A percentile compares a stretch with the other conserved stretches of the same genome.
Conservation (phyloP, 2,329 filamentous ascomycete genomes). For the Microsporum canis region DNA sequence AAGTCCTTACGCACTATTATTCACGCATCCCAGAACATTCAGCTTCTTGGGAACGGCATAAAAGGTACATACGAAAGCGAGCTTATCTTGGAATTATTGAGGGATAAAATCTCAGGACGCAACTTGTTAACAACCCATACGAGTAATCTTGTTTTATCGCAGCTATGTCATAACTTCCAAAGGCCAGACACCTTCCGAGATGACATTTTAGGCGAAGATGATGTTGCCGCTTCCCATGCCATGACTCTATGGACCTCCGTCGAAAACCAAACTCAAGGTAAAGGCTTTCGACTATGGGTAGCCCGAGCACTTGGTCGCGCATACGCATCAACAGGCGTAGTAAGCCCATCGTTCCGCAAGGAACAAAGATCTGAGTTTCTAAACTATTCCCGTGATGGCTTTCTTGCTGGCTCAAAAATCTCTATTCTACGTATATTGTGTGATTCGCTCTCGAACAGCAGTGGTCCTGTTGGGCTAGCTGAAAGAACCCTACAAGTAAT, state of each 20-base stretch:
- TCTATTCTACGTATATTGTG: conserved; percentile 53
- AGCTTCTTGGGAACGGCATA: conserved; percentile 56
- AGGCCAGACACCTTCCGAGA: conserved; percentile 45
- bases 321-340: conserved; percentile 62
- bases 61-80: conserved; percentile 64
- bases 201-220: conserved; percentile 60
- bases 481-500: conserved; percentile 37
- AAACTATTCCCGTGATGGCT: conserved; percentile 8
- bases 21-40: conserved; percentile 55
- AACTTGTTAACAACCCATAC: conserved; percentile 61
- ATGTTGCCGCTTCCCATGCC: conserved; percentile 50
- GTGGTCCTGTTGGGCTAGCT: conserved; percentile 34
- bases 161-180: conserved; percentile 63
- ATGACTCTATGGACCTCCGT: conserved; percentile 68
- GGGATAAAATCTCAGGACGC: conserved; percentile 53
- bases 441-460: conserved; percentile 48
- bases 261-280: conserved; percentile 49
- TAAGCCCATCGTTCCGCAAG: conserved; percentile 40
- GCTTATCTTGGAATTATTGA: conserved; percentile 66
- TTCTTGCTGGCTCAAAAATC: conserved; percentile 43
- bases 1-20: conserved; percentile 57
- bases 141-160: conserved; percentile 35
- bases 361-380: conserved; percentile 23
- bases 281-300: conserved; percentile 71
- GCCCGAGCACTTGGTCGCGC: conserved; percentile 73